A percentile compares a stretch with the other conserved stretches of the same genome.
Evolutionary conservation across 2,329 filamentous ascomycete genomes (phyloP).

Genomic region (Ophiocordyceps unilateralis): DNA sequence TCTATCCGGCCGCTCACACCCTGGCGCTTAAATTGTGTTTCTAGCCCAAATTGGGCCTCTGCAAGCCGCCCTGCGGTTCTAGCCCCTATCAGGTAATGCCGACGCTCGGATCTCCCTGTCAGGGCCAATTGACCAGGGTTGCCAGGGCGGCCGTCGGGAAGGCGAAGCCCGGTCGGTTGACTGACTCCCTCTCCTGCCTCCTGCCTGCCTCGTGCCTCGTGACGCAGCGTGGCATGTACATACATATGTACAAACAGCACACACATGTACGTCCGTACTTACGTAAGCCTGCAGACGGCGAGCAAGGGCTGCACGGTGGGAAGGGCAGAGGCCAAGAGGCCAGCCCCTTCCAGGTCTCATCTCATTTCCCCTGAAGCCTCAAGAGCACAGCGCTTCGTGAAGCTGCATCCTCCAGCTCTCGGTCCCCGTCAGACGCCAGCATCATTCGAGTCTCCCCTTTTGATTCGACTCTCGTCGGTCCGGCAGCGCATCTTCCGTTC

Average conservation of each 20-base stretch:
- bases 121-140: neutral
- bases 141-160: neutral
- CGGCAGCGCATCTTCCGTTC: neutral
- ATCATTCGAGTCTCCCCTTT: constrained; percentile 2
- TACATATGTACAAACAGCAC: neutral
- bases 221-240: constrained; percentile 2
- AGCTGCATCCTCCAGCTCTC: constrained; percentile 3
- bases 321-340: constrained; percentile 6
- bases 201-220: constrained; percentile 1
- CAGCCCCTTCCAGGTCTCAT: constrained; percentile 5
- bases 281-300: constrained; percentile 5
- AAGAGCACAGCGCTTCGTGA: neutral
- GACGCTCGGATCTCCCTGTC: constrained; percentile 3
- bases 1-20: neutral
- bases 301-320: constrained; percentile 10
- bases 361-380: constrained; percentile 15
- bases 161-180: neutral
- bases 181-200: neutral
- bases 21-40: neutral
- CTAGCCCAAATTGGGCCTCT: neutral
- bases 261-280: neutral
- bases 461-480: too few species aligned
- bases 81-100: constrained; percentile 6
- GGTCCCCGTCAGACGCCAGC: constrained; percentile 1
- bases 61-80: constrained; percentile 1